Evolutionary conservation across 2,329 filamentous ascomycete genomes (phyloP).

Genomic region (Colletotrichum sp.): DNA sequence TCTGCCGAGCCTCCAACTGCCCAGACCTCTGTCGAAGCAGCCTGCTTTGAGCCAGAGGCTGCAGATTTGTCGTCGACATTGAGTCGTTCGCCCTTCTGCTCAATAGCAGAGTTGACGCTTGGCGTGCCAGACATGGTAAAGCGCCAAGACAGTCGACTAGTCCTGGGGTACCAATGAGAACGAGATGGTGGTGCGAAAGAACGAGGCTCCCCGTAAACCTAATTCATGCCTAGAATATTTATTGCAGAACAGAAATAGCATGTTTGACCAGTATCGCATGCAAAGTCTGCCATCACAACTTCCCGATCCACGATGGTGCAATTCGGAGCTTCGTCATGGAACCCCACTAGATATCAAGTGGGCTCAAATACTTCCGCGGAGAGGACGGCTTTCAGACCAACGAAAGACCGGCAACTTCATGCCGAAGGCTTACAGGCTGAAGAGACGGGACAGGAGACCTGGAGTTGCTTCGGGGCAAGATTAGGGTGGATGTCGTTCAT

Average conservation of each 20-base stretch:
- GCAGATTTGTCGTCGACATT: neutral
- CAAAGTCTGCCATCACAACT: conserved; percentile 1
- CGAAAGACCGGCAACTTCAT: neutral
- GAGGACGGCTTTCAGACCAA: neutral
- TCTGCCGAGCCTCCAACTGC: neutral
- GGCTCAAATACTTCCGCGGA: neutral
- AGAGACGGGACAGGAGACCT: too few relatives aligned
- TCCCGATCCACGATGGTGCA: neutral
- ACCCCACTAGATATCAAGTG: neutral
- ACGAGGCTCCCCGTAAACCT: neutral
- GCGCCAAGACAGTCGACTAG: neutral
- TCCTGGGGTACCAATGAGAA: neutral
- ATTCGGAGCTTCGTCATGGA: neutral
- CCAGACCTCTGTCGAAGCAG: neutral
- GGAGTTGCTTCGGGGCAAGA: neutral
- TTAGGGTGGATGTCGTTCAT: neutral
- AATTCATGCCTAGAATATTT: neutral
- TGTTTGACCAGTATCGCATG: neutral
- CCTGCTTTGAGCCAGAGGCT: neutral
- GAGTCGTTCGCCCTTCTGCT: neutral
- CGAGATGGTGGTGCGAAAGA: neutral
- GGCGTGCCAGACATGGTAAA: neutral
- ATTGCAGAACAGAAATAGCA: neutral
- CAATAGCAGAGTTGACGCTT: neutral
- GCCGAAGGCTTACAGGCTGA: neutral